Conservation (phyloP, 192 early-diverging fungal species). For the Coemansia erecta region DNA sequence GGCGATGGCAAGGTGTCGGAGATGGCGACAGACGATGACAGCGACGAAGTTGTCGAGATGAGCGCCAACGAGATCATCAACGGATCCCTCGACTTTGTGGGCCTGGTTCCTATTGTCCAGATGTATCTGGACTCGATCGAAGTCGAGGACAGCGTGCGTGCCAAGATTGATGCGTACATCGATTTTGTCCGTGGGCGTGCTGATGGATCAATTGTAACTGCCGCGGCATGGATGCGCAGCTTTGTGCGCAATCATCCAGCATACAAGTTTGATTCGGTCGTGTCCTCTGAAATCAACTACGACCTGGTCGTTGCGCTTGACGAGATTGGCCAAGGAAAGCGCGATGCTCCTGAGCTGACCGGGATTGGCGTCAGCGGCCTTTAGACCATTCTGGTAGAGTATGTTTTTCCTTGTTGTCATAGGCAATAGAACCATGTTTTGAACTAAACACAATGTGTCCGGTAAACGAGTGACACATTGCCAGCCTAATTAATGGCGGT, state of each 20-base stretch:
- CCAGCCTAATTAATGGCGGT: no score
- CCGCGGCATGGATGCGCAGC: slow-evolving; percentile 84
- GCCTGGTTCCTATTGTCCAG: slow-evolving; percentile 80
- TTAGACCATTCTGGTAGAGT: background rate
- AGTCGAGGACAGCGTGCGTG: slow-evolving; percentile 67
- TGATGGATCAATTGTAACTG: slow-evolving; percentile 80
- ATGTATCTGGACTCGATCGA: slow-evolving; percentile 77
- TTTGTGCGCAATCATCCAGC: slow-evolving; percentile 84
- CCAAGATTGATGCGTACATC: slow-evolving; percentile 71
- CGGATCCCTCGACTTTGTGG: slow-evolving; percentile 74
- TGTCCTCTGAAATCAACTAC: slow-evolving; percentile 79
- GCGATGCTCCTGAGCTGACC: slow-evolving; percentile 38
- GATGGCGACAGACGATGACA: slow-evolving; percentile 1
- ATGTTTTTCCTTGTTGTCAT: background rate
- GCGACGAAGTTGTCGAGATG: slow-evolving; percentile 66
- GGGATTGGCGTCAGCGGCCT: background rate
- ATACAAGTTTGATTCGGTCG: slow-evolving; percentile 88
- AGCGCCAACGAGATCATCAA: slow-evolving; percentile 93
- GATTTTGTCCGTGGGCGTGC: slow-evolving; percentile 78
- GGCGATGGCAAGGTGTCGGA: slow-evolving; percentile 6
- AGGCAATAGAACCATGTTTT: background rate
- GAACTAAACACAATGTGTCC: no score
- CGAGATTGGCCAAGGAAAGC: slow-evolving; percentile 37
- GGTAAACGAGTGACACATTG: no score
- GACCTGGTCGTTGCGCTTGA: slow-evolving; percentile 67